Percentiles rank a stretch among this genome's conserved stretches.
phyloP scores from a whole-genome alignment of 441 rosid species.

The Populus trichocarpa region DNA sequence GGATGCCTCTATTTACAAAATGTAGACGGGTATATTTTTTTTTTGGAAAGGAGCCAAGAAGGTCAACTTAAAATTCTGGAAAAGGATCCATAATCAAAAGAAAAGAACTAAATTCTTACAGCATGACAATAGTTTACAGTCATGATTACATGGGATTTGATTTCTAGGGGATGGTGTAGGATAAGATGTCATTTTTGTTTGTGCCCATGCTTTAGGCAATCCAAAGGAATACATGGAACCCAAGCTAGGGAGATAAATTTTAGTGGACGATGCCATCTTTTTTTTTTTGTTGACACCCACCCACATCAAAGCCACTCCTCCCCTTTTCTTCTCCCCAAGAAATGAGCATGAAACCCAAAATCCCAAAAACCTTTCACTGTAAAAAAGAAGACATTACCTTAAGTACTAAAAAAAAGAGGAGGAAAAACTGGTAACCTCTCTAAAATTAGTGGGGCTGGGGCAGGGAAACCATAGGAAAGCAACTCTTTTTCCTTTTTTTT shows the following conservation, averaged over 20 bases:
- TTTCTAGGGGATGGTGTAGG: background rate
- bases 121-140: background rate
- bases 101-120: too few species aligned
- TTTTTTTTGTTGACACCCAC: background rate
- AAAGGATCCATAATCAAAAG: background rate
- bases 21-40: background rate
- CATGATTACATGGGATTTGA: background rate
- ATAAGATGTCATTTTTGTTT: conserved; percentile 15
- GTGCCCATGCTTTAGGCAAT: conserved; percentile 1
- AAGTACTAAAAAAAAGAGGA: too few species aligned
- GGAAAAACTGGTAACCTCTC: background rate
- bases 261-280: background rate
- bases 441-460: conserved; percentile 29
- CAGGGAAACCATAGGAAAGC: conserved; percentile 17
- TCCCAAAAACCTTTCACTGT: conserved; percentile 10
- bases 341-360: background rate
- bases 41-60: background rate
- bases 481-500: conserved; percentile 11
- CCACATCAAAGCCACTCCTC: background rate
- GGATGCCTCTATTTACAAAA: background rate
- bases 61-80: background rate
- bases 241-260: background rate
- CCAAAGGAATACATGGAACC: background rate
- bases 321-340: background rate
- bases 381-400: too few species aligned